These are phyloP conservation scores for Yarrowia deformans DNA, from an alignment of 805 yeast species.

Conservation along the genomic window DNA sequence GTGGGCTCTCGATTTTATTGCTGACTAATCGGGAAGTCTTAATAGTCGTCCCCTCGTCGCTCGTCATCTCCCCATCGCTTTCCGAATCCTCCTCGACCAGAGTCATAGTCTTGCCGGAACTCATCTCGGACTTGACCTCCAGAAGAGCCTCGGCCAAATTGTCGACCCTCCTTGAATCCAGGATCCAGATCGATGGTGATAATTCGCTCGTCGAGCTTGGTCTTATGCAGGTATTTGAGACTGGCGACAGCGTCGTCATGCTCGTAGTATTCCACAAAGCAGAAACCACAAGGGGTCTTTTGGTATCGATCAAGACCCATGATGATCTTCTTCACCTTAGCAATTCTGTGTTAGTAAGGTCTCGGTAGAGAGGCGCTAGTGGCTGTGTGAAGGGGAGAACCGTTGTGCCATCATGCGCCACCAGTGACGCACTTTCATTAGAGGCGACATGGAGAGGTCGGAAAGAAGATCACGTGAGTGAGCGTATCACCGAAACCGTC, in stretches of 20 bases:
- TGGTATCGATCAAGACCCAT: slow-evolving; percentile 95
- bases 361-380: neutral
- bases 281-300: slow-evolving; percentile 95
- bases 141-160: slow-evolving; percentile 88
- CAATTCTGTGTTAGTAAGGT: slow-evolving; percentile 51
- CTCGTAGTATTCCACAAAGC: slow-evolving; percentile 80
- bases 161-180: slow-evolving; percentile 94
- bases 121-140: slow-evolving; percentile 94
- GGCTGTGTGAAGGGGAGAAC: too few relatives aligned
- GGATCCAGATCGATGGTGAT: slow-evolving; percentile 93
- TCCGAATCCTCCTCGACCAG: slow-evolving; percentile 57
- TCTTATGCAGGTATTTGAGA: slow-evolving; percentile 79
- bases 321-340: slow-evolving; percentile 76
- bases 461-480: too few relatives aligned
- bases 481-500: too few relatives aligned
- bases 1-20: neutral
- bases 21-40: neutral
- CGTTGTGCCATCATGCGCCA: too few relatives aligned
- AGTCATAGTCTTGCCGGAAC: slow-evolving; percentile 54
- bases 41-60: slow-evolving; percentile 19
- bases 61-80: slow-evolving; percentile 43
- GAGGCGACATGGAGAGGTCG: too few relatives aligned
- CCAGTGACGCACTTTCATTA: too few relatives aligned
- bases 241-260: slow-evolving; percentile 80
- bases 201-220: slow-evolving; percentile 81